Conservation (phyloP, 495 filamentous ascomycete species). For the Saxophila tyrrhenica region DNA sequence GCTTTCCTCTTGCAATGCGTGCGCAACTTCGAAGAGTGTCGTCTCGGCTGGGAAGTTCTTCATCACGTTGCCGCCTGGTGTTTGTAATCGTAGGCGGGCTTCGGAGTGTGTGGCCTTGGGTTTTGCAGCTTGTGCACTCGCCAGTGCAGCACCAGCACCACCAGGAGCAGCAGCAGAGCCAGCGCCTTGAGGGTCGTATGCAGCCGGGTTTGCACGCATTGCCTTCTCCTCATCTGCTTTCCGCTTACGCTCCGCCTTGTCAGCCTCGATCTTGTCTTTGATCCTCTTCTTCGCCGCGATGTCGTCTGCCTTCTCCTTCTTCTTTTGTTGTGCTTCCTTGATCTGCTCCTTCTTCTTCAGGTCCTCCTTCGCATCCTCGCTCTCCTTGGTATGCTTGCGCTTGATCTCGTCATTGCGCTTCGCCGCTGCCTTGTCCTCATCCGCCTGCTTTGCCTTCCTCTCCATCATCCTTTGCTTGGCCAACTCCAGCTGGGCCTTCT, state of each 20-base stretch:
- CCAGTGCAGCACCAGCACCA: conserved; percentile 26
- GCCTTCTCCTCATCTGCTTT: conserved; percentile 79
- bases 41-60: conserved; percentile 77
- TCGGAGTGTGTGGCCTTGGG: conserved; percentile 59
- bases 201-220: conserved; percentile 56
- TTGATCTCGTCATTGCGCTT: conserved; percentile 93
- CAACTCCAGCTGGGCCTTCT: conserved; percentile 63
- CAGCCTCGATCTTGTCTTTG: conserved; percentile 81
- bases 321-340: conserved; percentile 77
- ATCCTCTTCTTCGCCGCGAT: conserved; percentile 75
- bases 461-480: conserved; percentile 59
- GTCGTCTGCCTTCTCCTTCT: conserved; percentile 79
- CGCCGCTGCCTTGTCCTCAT: conserved; percentile 68
- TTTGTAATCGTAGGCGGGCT: conserved; percentile 72
- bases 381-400: conserved; percentile 40
- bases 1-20: conserved; percentile 53
- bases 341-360: conserved; percentile 75
- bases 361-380: conserved; percentile 39
- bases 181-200: conserved; percentile 36
- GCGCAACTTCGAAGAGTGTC: conserved; percentile 87
- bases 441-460: conserved; percentile 58
- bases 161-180: not conserved
- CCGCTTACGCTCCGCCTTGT: conserved; percentile 71
- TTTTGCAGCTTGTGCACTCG: conserved; percentile 35
- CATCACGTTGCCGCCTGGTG: conserved; percentile 56